phyloP scores from a whole-genome alignment of 371 early-diverging fungal genomes.

The Circinella umbellata region DNA sequence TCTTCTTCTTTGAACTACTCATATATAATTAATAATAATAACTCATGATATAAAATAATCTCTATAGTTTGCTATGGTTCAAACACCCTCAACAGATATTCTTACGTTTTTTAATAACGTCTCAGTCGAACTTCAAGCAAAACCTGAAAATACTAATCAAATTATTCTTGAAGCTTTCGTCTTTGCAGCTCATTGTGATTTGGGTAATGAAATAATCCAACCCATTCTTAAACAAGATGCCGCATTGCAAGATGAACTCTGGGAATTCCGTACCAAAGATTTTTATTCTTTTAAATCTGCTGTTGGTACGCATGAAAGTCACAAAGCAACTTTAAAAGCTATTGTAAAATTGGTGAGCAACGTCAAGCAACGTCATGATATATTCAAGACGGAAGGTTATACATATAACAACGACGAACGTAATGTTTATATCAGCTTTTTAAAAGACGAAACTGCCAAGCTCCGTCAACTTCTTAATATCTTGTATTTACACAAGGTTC shows the following conservation, averaged over 20 bases:
- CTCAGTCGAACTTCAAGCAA: not conserved
- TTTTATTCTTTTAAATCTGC: too few relatives aligned
- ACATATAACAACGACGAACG: too few relatives aligned
- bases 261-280: not conserved
- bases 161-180: not conserved
- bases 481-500: not conserved
- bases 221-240: not conserved
- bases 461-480: not conserved
- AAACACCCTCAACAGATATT: not conserved
- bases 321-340: too few relatives aligned
- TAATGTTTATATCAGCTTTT: too few relatives aligned
- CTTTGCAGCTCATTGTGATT: not conserved
- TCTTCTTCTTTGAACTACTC: too few relatives aligned
- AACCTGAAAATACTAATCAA: not conserved
- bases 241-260: not conserved
- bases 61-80: not conserved
- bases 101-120: conserved; percentile 1
- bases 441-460: not conserved
- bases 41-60: too few relatives aligned
- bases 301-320: too few relatives aligned
- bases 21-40: too few relatives aligned
- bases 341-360: too few relatives aligned
- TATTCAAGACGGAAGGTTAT: too few relatives aligned
- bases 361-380: too few relatives aligned
- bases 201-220: not conserved